Evolutionary conservation across 129 eudicot species (phyloP).

Genomic region (Kitagawia praeruptora): DNA sequence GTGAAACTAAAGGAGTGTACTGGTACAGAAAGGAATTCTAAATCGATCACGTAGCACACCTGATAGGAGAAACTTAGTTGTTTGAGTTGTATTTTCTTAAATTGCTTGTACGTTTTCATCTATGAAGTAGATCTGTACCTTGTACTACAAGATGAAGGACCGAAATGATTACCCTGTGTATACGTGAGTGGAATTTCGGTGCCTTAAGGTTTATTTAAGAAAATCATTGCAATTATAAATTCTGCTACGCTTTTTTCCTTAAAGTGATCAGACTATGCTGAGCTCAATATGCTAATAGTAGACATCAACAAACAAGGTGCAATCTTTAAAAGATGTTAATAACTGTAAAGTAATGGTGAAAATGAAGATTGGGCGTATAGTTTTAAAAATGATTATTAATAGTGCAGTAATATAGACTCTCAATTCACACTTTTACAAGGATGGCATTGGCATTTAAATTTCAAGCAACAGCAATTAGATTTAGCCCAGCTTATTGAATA

Average conservation of each 20-base stretch:
- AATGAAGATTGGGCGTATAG: too few relatives aligned
- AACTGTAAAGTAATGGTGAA: neutral
- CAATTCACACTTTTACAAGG: neutral
- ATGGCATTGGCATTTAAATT: neutral
- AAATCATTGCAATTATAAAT: neutral
- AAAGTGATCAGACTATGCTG: too few relatives aligned
- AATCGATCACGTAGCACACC: neutral
- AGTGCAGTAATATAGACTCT: neutral
- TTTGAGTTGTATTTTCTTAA: neutral
- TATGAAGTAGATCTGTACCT: neutral
- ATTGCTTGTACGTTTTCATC: neutral
- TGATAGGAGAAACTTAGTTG: neutral
- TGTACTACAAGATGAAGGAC: neutral
- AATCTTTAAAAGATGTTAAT: neutral
- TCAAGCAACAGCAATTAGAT: neutral
- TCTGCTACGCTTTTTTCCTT: neutral
- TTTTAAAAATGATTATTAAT: too few relatives aligned
- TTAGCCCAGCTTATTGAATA: too few relatives aligned
- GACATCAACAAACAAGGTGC: too few relatives aligned
- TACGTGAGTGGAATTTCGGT: neutral
- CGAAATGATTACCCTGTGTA: neutral
- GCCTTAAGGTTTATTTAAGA: neutral
- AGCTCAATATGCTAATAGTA: too few relatives aligned
- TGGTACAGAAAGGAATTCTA: conserved; percentile 4
- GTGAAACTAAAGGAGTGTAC: neutral